phyloP scores from a whole-genome alignment of 345 rosid species.

The Tarenaya hassleriana region DNA sequence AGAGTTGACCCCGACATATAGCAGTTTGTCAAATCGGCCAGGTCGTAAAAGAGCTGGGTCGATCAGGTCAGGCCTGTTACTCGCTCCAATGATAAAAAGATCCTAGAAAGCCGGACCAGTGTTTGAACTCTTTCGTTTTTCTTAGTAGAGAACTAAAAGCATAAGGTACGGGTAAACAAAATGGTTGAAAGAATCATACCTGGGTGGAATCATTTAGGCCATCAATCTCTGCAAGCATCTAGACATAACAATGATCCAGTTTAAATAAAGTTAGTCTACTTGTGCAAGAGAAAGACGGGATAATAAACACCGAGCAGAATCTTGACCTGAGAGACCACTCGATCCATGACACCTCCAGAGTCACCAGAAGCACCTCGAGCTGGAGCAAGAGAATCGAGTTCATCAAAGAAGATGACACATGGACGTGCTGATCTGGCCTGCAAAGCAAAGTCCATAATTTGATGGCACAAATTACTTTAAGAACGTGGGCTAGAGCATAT shows the following conservation, averaged over 20 bases:
- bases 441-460: conserved; percentile 13
- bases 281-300: conserved; percentile 6
- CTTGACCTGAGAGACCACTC: conserved; percentile 92
- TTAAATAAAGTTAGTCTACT: background rate
- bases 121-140: background rate
- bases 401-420: conserved; percentile 96
- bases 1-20: conserved; percentile 88
- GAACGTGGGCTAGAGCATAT: background rate
- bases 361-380: conserved; percentile 99
- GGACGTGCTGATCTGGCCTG: conserved; percentile 98
- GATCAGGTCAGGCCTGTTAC: conserved; percentile 94
- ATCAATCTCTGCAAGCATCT: conserved; percentile 99
- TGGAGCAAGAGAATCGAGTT: conserved; percentile 98
- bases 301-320: background rate
- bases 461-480: background rate
- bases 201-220: conserved; percentile 83
- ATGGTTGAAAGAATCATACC: conserved; percentile 21
- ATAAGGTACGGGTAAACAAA: background rate
- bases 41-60: conserved; percentile 97
- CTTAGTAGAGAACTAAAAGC: background rate
- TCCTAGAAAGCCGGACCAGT: conserved; percentile 39
- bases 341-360: conserved; percentile 98
- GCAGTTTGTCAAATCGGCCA: conserved; percentile 91
- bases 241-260: conserved; percentile 3
- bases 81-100: conserved; percentile 92